A percentile compares a stretch with the other conserved stretches of the same genome.
phyloP scores from a whole-genome alignment of 2,329 filamentous ascomycete species.

The Aspergillus ibericus region DNA sequence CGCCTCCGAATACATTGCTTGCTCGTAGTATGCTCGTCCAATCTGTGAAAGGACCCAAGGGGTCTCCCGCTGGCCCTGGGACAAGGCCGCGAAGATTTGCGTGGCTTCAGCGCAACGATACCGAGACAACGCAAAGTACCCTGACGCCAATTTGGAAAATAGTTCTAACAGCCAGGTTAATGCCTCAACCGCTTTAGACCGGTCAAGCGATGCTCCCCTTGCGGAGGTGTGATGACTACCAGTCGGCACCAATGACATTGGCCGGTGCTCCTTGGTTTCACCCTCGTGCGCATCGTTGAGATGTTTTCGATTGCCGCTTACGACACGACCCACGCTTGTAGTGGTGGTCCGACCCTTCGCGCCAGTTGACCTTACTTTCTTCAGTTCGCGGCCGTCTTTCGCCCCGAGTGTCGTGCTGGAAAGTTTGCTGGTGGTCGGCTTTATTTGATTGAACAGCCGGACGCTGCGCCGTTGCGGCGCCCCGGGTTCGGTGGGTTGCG shows the following conservation, averaged over 20 bases:
- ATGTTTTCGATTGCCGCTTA: slow-evolving; percentile 86
- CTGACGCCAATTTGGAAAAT: slow-evolving; percentile 76
- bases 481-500: slow-evolving; percentile 63
- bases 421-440: slow-evolving; percentile 64
- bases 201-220: slow-evolving; percentile 48
- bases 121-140: slow-evolving; percentile 73
- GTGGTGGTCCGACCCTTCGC: slow-evolving; percentile 65
- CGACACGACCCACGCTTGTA: slow-evolving; percentile 77
- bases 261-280: slow-evolving; percentile 62
- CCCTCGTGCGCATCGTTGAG: slow-evolving; percentile 58
- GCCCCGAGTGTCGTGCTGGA: slow-evolving; percentile 61
- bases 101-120: slow-evolving; percentile 79
- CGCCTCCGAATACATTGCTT: slow-evolving; percentile 79
- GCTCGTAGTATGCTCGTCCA: slow-evolving; percentile 88
- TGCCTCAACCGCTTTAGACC: slow-evolving; percentile 69
- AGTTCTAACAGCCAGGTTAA: slow-evolving; percentile 75
- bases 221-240: slow-evolving; percentile 26
- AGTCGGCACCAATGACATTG: slow-evolving; percentile 34
- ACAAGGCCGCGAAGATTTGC: slow-evolving; percentile 69
- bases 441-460: slow-evolving; percentile 68
- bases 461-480: slow-evolving; percentile 69
- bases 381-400: slow-evolving; percentile 70
- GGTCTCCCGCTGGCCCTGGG: slow-evolving; percentile 76
- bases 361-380: slow-evolving; percentile 76
- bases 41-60: slow-evolving; percentile 92